Evolutionary conservation across 2,329 filamentous ascomycete genomes (phyloP), one percentile per base, ranked within the genome.

Genomic region (Pseudopyricularia cyperi): DNA sequence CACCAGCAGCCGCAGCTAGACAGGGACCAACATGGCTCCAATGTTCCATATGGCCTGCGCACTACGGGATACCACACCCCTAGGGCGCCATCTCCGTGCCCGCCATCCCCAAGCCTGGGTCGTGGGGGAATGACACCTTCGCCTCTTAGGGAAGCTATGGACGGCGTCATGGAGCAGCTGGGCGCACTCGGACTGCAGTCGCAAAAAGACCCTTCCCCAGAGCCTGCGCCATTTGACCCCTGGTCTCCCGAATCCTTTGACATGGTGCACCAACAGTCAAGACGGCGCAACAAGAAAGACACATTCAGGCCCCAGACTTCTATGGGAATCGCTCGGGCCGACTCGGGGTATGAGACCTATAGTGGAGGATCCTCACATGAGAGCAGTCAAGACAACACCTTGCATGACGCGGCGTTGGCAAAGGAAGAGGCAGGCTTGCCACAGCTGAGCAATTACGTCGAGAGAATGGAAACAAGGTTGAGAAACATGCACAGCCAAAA

Each of bases 101-200:
- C 83, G 3, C 80, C 80, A 4, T 89, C 88, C 5, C 82, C 86
- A 2, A 79, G 75, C 46, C 71, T 72, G 37, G 79, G 74, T 33
- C 79, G 48, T 6, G 32, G 75, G 46, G 82, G 81, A 1, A 71
- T 87, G 64, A 98, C 93, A 0, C 93, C 93, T 1, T 97, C 93
- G 2, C 93, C 93, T 0, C 71, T 98, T 3, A 79, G 93, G 54
- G 89, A 90, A 65, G 93, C 93, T 1, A 98, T 98, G 89, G 91
- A 97, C 62, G 91, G 94, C 66, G 90, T 98, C 4, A 96, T 97
- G 81, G 89, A 93, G 57, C 94, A 93, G 52, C 69, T 98, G 44
- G 85, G 95, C 62, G 89, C 90, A 55, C 87, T 98, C 73, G 84
- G 84, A 17, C 73, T 83, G 59, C 72, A 78, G 42, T 75, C 76